These are phyloP conservation scores for Cladobotryum mycophilum DNA, from an alignment of 2,329 filamentous ascomycete genomes.

Conservation along the genomic window DNA sequence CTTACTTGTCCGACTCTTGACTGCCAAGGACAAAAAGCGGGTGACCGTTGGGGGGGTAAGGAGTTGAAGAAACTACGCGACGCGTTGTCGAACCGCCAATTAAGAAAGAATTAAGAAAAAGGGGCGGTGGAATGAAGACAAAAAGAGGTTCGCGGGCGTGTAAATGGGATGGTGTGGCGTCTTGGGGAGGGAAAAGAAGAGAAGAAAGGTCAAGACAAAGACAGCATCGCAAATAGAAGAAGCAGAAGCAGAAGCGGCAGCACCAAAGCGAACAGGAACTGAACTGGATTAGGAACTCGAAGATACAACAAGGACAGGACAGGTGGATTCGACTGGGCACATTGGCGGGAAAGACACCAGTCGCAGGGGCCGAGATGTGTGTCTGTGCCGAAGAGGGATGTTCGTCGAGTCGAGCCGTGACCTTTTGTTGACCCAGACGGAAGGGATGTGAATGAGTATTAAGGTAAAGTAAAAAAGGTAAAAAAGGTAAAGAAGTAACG, in stretches of 20 bases:
- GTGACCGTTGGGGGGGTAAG: constrained; percentile 5
- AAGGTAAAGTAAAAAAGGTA: background rate
- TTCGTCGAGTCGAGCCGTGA: constrained; percentile 9
- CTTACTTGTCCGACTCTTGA: constrained; percentile 18
- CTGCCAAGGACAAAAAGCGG: constrained; percentile 12
- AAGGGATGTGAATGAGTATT: background rate
- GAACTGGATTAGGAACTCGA: too few relatives aligned
- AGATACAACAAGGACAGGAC: constrained; percentile 13
- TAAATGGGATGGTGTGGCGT: background rate
- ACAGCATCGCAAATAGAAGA: constrained; percentile 22
- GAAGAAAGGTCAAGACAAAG: constrained; percentile 16
- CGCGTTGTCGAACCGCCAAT: constrained; percentile 25
- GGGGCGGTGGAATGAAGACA: constrained; percentile 14
- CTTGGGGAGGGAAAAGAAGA: constrained; percentile 6
- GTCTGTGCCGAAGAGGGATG: constrained; percentile 8
- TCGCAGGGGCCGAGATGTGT: background rate
- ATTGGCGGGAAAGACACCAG: constrained; percentile 19
- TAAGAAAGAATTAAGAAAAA: constrained; percentile 11
- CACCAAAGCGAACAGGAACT: constrained; percentile 7
- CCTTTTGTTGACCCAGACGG: background rate
- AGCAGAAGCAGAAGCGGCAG: constrained; percentile 10
- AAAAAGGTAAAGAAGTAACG: too few relatives aligned
- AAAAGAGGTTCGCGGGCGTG: background rate
- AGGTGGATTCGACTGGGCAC: constrained; percentile 25
- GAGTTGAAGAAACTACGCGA: constrained; percentile 24